Evolutionary conservation across 2,329 filamentous ascomycete species (phyloP).

Genomic region (Alternaria conjuncta): DNA sequence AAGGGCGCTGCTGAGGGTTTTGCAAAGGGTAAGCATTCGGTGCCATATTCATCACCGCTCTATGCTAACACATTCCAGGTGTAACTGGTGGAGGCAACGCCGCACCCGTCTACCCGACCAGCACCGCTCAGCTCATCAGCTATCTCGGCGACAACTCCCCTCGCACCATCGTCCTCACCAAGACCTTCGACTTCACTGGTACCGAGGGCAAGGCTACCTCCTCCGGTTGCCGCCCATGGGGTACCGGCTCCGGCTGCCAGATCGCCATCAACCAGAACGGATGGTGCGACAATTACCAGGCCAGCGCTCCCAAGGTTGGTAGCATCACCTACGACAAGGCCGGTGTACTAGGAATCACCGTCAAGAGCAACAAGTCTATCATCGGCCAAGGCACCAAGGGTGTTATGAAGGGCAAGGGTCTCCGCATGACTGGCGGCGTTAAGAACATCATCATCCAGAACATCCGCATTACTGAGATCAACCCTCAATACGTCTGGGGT

Average conservation of each 20-base stretch:
- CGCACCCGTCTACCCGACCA: slow-evolving; percentile 29
- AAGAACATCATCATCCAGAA: slow-evolving; percentile 62
- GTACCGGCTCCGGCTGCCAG: slow-evolving; percentile 63
- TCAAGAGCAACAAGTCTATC: slow-evolving; percentile 65
- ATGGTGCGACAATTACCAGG: slow-evolving; percentile 65
- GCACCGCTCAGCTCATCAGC: slow-evolving; percentile 60
- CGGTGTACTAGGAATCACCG: slow-evolving; percentile 57
- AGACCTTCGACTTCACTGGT: slow-evolving; percentile 62
- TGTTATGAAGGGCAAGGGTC: slow-evolving; percentile 65
- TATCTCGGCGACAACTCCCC: slow-evolving; percentile 63
- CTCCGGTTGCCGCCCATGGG: slow-evolving; percentile 63
- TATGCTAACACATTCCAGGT: slow-evolving; percentile 7
- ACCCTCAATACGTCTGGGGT: slow-evolving; percentile 46
- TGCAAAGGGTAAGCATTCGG: slow-evolving; percentile 24
- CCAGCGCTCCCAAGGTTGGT: slow-evolving; percentile 55
- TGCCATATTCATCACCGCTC: too few species aligned
- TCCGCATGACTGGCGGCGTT: slow-evolving; percentile 51
- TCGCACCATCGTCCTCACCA: slow-evolving; percentile 65
- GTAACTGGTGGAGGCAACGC: slow-evolving; percentile 34
- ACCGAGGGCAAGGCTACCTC: slow-evolving; percentile 61
- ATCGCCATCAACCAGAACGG: slow-evolving; percentile 64
- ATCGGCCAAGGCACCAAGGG: slow-evolving; percentile 61
- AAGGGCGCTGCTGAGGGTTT: slow-evolving; percentile 36
- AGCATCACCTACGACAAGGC: slow-evolving; percentile 60
- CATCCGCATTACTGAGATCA: slow-evolving; percentile 53